Base-by-base conservation (phyloP, 1,284 basidiomycete genomes). In the Moniliella sp. region DNA sequence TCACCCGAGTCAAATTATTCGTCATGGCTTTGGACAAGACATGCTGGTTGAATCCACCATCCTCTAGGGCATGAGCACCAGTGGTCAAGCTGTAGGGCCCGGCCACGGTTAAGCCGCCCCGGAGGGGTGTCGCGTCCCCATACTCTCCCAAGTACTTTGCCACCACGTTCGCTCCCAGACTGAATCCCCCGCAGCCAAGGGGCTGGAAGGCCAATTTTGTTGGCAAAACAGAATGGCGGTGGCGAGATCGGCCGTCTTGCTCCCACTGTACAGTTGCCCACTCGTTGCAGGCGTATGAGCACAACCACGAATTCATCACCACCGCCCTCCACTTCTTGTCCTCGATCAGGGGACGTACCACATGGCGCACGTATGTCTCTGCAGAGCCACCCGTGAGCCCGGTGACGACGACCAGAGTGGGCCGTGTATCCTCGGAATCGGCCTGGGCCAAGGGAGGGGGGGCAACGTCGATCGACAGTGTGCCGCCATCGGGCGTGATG, bases 91-190 rank as follows among this genome's bases (percentile, higher is more conserved):
- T 69, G 74, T 78, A 84, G 5, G 82, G n/a, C 69, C 81, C 46
- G 19, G 71, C 84, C 16, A 94, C 64, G 16, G 27, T 15, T n/a
- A 38, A 23, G 14, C 73, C 73, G 57, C 77, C 74, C 15, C 71
- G 83, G n/a, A 97, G 63, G n/a, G 81, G 72, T 39, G 75, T 77
- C 5, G 65, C 51, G n/a, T 70, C 67, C 5, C 78, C 78, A 54
- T 86, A 77, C 61, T 91, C 76, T 4, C 79, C 83, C 31, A 88
- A 65, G 61, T 91, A 93, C 41, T 81, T 72, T 11, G 80, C 76
- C 41, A 97, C 64, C 25, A 94, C 76, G 51, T 82, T 81, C 21
- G 84, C 81, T 31, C 88, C 91, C 28, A 99, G 71, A 2, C 82
- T 91, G 65, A 93, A 97, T 4, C 83, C 83, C 16, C 91, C 64